Conservation (phyloP, 192 early-diverging fungal species). For the Phycomyces blakesleeanus region DNA sequence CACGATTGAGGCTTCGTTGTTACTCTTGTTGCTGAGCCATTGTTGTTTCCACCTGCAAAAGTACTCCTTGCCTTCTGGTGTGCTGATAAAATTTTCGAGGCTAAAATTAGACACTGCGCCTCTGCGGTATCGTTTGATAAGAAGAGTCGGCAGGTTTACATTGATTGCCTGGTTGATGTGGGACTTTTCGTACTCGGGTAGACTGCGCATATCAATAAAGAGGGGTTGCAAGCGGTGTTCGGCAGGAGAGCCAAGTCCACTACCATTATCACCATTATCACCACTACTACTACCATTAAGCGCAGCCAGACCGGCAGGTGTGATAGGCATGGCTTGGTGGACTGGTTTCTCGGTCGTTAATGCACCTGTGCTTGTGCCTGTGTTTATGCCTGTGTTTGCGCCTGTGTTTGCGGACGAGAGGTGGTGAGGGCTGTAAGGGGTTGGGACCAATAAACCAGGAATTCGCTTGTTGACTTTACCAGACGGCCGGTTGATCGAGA, state of each 20-base stretch:
- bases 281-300: too few relatives aligned
- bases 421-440: neutral
- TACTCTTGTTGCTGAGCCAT: neutral
- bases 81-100: constrained; percentile 50
- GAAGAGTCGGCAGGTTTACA: constrained; percentile 50
- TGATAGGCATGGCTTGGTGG: too few relatives aligned
- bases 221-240: neutral
- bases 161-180: constrained; percentile 38
- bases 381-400: too few relatives aligned
- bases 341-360: too few relatives aligned
- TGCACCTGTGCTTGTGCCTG: too few relatives aligned
- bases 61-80: constrained; percentile 40
- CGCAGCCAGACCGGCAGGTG: too few relatives aligned
- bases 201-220: constrained; percentile 31
- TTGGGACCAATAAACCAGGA: neutral
- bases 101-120: constrained; percentile 49
- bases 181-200: constrained; percentile 17
- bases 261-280: too few relatives aligned
- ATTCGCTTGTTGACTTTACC: constrained; percentile 1
- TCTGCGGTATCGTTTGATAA: constrained; percentile 47
- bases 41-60: constrained; percentile 28
- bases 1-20: constrained; percentile 5
- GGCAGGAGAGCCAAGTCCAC: too few relatives aligned
- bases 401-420: neutral
- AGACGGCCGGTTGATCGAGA: neutral